Evolutionary conservation across 176 grass and related monocot genomes (phyloP).

Genomic region (Sorghum bicolor): Sorghum_bicolor_NCBIv3 NC_012872.2:26255501-26256000

Average conservation of each 20-base stretch:
- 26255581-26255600: conserved; percentile 75
- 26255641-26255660: conserved; percentile 13
- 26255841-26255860: conserved; percentile 51
- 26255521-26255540: conserved; percentile 89
- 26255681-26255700: conserved; percentile 21
- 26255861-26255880: not conserved
- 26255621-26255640: not conserved
- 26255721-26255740: conserved; percentile 63
- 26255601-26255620: conserved; percentile 8
- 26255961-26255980: conserved; percentile 1
- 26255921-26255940: conserved; percentile 1
- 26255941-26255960: not conserved
- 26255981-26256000: conserved; percentile 87
- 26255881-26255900: not conserved
- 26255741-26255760: conserved; percentile 94
- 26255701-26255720: conserved; percentile 3
- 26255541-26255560: conserved; percentile 96
- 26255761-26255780: conserved; percentile 88
- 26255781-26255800: conserved; percentile 96
- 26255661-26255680: not conserved
- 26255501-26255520: conserved; percentile 19
- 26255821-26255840: conserved; percentile 97
- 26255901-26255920: not conserved
- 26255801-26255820: conserved; percentile 96
- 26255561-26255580: conserved; percentile 94